Conservation (phyloP, 495 filamentous ascomycete genomes). For the Neurospora sp. region DNA sequence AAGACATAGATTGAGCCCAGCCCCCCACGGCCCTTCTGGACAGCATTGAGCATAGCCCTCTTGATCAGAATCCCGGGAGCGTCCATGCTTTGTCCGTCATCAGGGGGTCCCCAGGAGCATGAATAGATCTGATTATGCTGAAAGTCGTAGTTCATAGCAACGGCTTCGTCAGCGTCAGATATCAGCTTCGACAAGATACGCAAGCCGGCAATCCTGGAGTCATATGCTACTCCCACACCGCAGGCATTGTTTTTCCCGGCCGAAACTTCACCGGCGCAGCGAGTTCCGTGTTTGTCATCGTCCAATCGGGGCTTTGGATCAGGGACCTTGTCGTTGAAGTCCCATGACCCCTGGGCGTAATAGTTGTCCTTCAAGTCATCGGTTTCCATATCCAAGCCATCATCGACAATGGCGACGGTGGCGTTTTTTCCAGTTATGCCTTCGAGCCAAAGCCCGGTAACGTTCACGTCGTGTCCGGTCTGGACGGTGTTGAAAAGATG, state of each 20-base stretch:
- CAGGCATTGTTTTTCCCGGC: slow-evolving; percentile 89
- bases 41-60: slow-evolving; percentile 79
- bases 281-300: slow-evolving; percentile 84
- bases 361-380: slow-evolving; percentile 86
- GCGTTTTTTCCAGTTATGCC: slow-evolving; percentile 88
- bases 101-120: slow-evolving; percentile 94
- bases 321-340: slow-evolving; percentile 77
- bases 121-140: slow-evolving; percentile 95
- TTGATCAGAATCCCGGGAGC: slow-evolving; percentile 81
- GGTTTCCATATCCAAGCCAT: slow-evolving; percentile 95
- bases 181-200: slow-evolving; percentile 88
- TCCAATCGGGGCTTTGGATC: slow-evolving; percentile 69
- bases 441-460: slow-evolving; percentile 80
- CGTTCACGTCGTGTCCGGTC: slow-evolving; percentile 84
- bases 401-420: slow-evolving; percentile 88
- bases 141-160: slow-evolving; percentile 82
- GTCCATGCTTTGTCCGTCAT: slow-evolving; percentile 90
- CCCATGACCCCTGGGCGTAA: slow-evolving; percentile 82
- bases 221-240: slow-evolving; percentile 88
- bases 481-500: slow-evolving; percentile 81
- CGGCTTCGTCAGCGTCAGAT: slow-evolving; percentile 82
- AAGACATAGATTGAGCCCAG: slow-evolving; percentile 94
- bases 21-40: slow-evolving; percentile 76
- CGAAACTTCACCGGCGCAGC: slow-evolving; percentile 89
- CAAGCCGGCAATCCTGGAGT: slow-evolving; percentile 79